Base-by-base conservation (phyloP, 192 early-diverging fungal genomes). In the Umbelopsis isabellina region DNA sequence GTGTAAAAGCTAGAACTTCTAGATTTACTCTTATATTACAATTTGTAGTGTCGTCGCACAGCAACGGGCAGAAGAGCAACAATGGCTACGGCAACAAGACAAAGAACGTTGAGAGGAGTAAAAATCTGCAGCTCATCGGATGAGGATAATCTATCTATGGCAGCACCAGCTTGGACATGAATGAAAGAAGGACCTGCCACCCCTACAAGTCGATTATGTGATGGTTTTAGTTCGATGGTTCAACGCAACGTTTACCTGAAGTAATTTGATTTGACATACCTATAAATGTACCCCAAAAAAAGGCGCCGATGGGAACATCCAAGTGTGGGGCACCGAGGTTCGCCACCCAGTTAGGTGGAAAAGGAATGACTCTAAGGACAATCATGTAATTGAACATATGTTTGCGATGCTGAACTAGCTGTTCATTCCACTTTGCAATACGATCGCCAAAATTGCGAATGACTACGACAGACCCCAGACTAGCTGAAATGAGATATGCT, bases 341-440 rank as follows among this genome's bases (percentile, higher is more conserved):
- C 66, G 78, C 82, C 23, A 79, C 77, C 87, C 87, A 88, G 46
- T 88, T 87, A 23, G 87, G 87, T 16, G 85, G 85, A 46, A 88
- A 80, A 5, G 87, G 87, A 8, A 79, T 71, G 6, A 88, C 67
- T 25, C 87, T 78, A 13, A 88, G 70, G 1, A 88, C 73, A 51
- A 88, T 79, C 66, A 88, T 85, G 53, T 88, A 88, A 33, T 85
- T 86, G 48, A 88, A 69, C 74, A 88, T 73, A 68, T 87, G 72
- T 48, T 79, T 76, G n/a, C 80, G 80, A 75, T 88, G 87, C 47
- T 52, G 76, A 46, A 74, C 77, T 11, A 81, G 44, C 73, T 86
- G 81, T 69, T 76, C 76, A 55, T 86, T 75, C 76, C 85, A 82
- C 48, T 76, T 73, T 12, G 67, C 61, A 46, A 88, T 81, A 6